Evolutionary conservation across 768 basidiomycete genomes (phyloP), one percentile per base, ranked within the genome.

Genomic region (Lactarius pseudohatsudake): DNA sequence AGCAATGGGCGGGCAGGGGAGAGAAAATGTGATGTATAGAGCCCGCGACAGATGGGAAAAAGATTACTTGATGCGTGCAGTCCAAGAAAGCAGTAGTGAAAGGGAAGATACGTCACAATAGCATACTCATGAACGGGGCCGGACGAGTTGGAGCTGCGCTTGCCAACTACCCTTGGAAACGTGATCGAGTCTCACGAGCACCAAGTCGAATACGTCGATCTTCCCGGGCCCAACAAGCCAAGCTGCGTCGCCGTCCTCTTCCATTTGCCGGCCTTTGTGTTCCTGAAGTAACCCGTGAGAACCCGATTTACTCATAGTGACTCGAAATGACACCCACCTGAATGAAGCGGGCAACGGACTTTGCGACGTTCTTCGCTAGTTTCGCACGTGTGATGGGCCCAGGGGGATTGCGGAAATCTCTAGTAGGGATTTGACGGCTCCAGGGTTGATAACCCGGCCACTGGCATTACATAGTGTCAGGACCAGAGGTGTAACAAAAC

Each of bases 131-230:
- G 59, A 32, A 10, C 50, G 57, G 43, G 66, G 69, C 6, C 16
- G 53, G 3, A 60, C 20, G 58, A 91, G 79, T 73, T 89, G 82
- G 55, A 92, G 76, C 64, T 92, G 89, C 26, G 90, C 89, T 66
- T 92, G 90, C 90, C 90, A 92, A 64, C 86, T 87, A 13, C 91
- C 90, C 76, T 90, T 85, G 15, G 90, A 91, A 60, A 92, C 89
- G 69, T 92, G 91, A 76, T 92, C 90, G 62, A 92, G 84, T 70
- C 89, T 88, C 70, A 92, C 87, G 55, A 92, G 83, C 59, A 88
- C 78, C 59, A 92, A 79, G 73, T 92, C 85, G 34, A 88, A 88
- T 4, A 89, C 77, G 43, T 75, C 82, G 75, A 92, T 86, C 66
- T 82, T 77, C 47, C 77, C 73, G 18, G 57, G 61, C 18, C 88